phyloP scores from a whole-genome alignment of 2,329 filamentous ascomycete species.

The Alternaria arbusti region DNA sequence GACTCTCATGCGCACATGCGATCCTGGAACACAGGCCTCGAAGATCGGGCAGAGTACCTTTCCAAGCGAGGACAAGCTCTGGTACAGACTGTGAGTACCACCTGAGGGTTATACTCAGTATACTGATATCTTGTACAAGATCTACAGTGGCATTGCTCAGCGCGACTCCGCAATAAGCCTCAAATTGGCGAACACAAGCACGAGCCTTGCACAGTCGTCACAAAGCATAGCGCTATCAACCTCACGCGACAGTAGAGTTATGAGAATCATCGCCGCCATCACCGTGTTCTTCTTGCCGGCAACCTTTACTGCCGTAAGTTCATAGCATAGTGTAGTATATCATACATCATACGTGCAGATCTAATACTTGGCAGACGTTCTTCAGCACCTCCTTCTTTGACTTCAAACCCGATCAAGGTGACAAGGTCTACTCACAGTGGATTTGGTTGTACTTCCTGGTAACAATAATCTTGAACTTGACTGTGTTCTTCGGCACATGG shows the following conservation, averaged over 20 bases:
- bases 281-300: slow-evolving; percentile 35
- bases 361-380: slow-evolving; percentile 13
- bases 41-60: slow-evolving; percentile 24
- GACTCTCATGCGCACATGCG: slow-evolving; percentile 13
- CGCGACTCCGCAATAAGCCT: slow-evolving; percentile 21
- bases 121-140: no score
- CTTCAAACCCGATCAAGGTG: slow-evolving; percentile 13
- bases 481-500: slow-evolving; percentile 15
- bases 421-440: slow-evolving; percentile 22
- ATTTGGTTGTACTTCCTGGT: slow-evolving; percentile 29
- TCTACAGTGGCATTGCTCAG: slow-evolving; percentile 30
- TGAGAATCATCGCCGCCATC: slow-evolving; percentile 31
- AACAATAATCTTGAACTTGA: slow-evolving; percentile 15
- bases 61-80: slow-evolving; percentile 20
- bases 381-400: slow-evolving; percentile 31
- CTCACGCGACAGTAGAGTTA: slow-evolving; percentile 24
- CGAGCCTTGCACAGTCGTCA: slow-evolving; percentile 20
- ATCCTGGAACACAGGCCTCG: slow-evolving; percentile 13
- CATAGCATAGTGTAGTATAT: no score
- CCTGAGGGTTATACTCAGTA: no score
- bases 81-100: slow-evolving; percentile 17
- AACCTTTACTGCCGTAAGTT: slow-evolving; percentile 30
- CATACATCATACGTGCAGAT: no score
- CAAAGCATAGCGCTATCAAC: slow-evolving; percentile 18
- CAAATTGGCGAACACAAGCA: not conserved